Evolutionary conservation across 2,329 filamentous ascomycete species (phyloP), one percentile per base, ranked within the genome.

Genomic region (Pyrenophora tritici-repentis): DNA sequence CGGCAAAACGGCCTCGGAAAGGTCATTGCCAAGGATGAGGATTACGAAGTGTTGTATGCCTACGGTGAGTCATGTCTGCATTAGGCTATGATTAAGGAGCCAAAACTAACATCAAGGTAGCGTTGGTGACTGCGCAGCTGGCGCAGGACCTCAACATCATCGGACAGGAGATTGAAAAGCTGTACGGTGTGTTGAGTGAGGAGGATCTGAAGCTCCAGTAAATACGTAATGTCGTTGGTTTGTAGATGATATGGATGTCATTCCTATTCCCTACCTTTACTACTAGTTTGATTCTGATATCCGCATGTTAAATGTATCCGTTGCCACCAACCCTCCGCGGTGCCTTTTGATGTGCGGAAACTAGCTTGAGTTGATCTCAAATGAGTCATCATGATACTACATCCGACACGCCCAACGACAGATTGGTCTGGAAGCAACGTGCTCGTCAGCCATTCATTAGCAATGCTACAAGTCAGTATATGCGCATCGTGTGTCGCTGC

Each of bases 41-140:
- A 99, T 69, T 97, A 94, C 71, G 91, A 93, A 57, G 77, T 97
- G 60, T 75, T 97, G 36, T 99, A 97, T 75, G 92, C 93, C 14
- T 99, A 96, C 76, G 90, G 82, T 84, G 68, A 72, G 80, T 76
- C 29, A 29, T 7, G 18, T 4, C 16, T 24, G 17, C 22, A 16
- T 4, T 8, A 29, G 3, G 20, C 13, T 26, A 29, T 2, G 4
- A 14, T 32, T 24, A 24, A 17, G 42, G 2, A 9, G 50, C 17
- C 49, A 35, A 13, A 34, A 45, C 53, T 62, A 47, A 46, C 55
- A 26, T 50, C 12, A 8, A 42, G n/a, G 8, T 49, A 85, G 84
- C 83, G 17, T 73, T 87, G 38, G 84, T 86, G 20, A 87, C 84
- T 24, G 83, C 80, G 31, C 84, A 85, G 58, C 69, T 86, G 35